phyloP scores from a whole-genome alignment of 176 grass and related monocot genomes.

The Puccinellia tenuiflora region DNA sequence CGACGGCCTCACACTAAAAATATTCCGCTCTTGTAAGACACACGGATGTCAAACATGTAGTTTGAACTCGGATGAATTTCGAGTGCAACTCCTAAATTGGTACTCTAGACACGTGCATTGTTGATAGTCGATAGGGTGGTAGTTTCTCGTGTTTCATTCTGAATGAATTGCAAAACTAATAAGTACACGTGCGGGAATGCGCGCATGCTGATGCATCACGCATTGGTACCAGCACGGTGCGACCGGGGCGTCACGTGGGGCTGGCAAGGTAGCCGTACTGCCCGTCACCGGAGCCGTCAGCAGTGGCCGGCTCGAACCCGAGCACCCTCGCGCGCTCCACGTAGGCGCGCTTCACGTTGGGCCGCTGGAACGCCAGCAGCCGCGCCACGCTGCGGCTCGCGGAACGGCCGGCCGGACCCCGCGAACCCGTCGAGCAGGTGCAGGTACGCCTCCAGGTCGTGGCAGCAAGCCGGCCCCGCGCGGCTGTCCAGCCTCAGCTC shows the following conservation, averaged over 20 bases:
- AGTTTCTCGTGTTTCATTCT: too few relatives aligned
- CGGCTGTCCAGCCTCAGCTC: slow-evolving; percentile 55
- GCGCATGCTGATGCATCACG: not conserved
- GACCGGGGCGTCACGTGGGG: slow-evolving; percentile 17
- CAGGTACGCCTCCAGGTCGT: slow-evolving; percentile 71
- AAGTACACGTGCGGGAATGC: not conserved
- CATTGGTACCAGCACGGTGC: not conserved
- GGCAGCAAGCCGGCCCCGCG: slow-evolving; percentile 53
- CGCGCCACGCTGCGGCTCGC: slow-evolving; percentile 52
- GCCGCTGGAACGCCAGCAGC: slow-evolving; percentile 43
- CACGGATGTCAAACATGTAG: too few relatives aligned
- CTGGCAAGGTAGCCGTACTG: slow-evolving; percentile 45
- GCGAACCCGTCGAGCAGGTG: slow-evolving; percentile 68
- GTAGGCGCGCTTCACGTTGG: slow-evolving; percentile 51
- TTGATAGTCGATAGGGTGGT: too few relatives aligned
- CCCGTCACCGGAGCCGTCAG: not conserved
- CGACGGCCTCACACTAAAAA: too few relatives aligned
- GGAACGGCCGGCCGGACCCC: slow-evolving; percentile 42
- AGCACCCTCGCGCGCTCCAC: slow-evolving; percentile 42
- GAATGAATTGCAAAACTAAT: too few relatives aligned
- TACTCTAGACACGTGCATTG: too few relatives aligned
- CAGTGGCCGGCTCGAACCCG: slow-evolving; percentile 28
- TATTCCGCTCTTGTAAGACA: too few relatives aligned
- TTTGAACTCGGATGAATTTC: too few relatives aligned
- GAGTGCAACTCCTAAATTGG: too few relatives aligned